These are phyloP conservation scores for Rugosomyces carneus DNA, from an alignment of 1,284 basidiomycete species.

Conservation along the genomic window DNA sequence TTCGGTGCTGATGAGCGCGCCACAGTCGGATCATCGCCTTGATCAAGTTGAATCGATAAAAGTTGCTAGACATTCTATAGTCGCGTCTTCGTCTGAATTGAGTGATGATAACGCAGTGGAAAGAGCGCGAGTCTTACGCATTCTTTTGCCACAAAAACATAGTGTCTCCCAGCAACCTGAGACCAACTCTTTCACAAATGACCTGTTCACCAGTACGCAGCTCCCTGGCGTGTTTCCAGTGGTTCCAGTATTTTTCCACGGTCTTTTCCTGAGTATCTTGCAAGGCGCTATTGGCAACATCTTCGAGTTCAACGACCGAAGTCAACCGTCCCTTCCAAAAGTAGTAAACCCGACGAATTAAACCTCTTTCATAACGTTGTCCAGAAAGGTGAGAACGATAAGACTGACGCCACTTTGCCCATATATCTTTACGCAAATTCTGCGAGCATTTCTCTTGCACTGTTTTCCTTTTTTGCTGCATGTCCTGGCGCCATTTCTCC, in stretches of 20 bases:
- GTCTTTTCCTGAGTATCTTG: conserved; percentile 29
- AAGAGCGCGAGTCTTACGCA: conserved; percentile 35
- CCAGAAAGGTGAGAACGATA: conserved; percentile 44
- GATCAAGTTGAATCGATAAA: conserved; percentile 38
- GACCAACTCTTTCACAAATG: conserved; percentile 36
- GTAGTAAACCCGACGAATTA: conserved; percentile 37
- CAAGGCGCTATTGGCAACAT: conserved; percentile 41
- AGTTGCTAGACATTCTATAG: conserved; percentile 35
- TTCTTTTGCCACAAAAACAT: conserved; percentile 51
- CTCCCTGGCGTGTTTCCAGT: conserved; percentile 45
- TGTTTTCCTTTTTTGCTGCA: conserved; percentile 55
- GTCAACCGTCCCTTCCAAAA: conserved; percentile 46
- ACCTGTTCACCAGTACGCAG: conserved; percentile 38
- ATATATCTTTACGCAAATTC: conserved; percentile 47
- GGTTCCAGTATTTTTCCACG: conserved; percentile 41
- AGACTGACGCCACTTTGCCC: conserved; percentile 56
- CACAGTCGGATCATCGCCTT: conserved; percentile 46
- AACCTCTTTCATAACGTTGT: conserved; percentile 38
- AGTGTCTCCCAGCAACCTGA: conserved; percentile 40
- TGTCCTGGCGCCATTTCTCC: conserved; percentile 53
- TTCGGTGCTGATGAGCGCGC: conserved; percentile 45
- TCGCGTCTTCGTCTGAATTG: conserved; percentile 32
- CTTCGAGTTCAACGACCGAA: conserved; percentile 37
- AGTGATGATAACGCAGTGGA: not conserved
- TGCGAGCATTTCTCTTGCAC: too few species aligned